Evolutionary conservation across 768 basidiomycete genomes (phyloP).

Genomic region (Inosperma sp.): DNA sequence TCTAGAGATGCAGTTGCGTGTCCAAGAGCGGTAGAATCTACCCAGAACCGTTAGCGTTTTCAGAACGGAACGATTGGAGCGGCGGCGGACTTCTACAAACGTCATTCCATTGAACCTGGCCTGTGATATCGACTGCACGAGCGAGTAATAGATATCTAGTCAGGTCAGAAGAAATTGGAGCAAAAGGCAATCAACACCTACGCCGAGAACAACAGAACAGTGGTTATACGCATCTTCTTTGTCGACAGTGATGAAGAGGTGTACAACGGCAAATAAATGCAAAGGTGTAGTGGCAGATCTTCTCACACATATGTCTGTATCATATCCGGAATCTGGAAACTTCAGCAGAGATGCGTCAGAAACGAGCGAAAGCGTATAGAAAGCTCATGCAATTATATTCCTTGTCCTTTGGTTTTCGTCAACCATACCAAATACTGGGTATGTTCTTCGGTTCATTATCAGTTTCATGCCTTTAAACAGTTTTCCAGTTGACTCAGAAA

Average conservation of each 20-base stretch:
- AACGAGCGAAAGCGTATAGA: conserved; percentile 89
- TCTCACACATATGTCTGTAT: neutral
- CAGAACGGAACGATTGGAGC: conserved; percentile 1
- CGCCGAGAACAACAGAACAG: no score
- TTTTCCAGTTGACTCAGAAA: conserved; percentile 73
- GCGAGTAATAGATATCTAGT: conserved; percentile 31
- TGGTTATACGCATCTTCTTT: no score
- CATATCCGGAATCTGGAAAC: neutral
- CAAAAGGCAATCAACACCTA: neutral
- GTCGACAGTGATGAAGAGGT: no score
- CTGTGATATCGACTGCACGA: conserved; percentile 52
- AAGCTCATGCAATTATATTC: conserved; percentile 91
- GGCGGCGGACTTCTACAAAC: conserved; percentile 51
- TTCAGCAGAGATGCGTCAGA: conserved; percentile 75
- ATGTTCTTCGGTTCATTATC: conserved; percentile 19
- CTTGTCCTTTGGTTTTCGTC: conserved; percentile 82
- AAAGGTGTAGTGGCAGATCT: neutral
- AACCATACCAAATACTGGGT: conserved; percentile 94
- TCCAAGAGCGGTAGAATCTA: conserved; percentile 42
- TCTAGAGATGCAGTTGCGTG: conserved; percentile 59
- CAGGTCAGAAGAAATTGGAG: conserved; percentile 5
- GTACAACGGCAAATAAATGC: no score
- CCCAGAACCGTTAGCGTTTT: conserved; percentile 12
- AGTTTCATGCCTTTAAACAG: conserved; percentile 7
- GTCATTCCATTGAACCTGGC: conserved; percentile 68